phyloP scores from a whole-genome alignment of 2,329 filamentous ascomycete genomes.

The Colletotrichum cereale region DNA sequence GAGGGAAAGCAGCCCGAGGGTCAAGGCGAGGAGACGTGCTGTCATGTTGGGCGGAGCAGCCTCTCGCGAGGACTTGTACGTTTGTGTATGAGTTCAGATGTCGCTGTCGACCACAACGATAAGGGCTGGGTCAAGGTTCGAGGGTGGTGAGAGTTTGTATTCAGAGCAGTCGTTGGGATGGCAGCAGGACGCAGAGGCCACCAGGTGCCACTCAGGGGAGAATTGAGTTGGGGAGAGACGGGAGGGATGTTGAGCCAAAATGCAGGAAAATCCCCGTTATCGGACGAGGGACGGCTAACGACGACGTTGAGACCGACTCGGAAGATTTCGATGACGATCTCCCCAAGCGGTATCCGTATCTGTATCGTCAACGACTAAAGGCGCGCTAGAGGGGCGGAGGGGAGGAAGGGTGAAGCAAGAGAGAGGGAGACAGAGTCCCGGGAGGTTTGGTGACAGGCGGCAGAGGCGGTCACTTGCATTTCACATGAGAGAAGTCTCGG shows the following conservation, averaged over 20 bases:
- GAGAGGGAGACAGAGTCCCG: background rate
- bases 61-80: conserved; percentile 21
- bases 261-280: conserved; percentile 15
- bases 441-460: background rate
- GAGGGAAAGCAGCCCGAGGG: conserved; percentile 25
- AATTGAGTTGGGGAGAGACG: conserved; percentile 24
- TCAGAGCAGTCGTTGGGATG: conserved; percentile 6
- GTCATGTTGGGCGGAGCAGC: conserved; percentile 31
- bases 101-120: background rate
- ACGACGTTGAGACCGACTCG: conserved; percentile 6
- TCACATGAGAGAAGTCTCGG: conserved; percentile 16
- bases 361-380: background rate
- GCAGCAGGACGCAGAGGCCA: conserved; percentile 22
- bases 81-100: background rate
- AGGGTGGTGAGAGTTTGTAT: conserved; percentile 11
- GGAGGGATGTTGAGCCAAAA: conserved; percentile 17
- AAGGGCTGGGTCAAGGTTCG: background rate
- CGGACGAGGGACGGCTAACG: conserved; percentile 19
- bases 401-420: background rate
- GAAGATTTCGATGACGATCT: conserved; percentile 28
- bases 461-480: conserved; percentile 4
- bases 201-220: background rate
- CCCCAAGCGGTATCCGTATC: conserved; percentile 6
- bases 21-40: conserved; percentile 13
- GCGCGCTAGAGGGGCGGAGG: background rate